These are phyloP conservation scores for Wickerhamiella domercqiae DNA, from an alignment of 805 yeast genomes.

Conservation along the genomic window DNA sequence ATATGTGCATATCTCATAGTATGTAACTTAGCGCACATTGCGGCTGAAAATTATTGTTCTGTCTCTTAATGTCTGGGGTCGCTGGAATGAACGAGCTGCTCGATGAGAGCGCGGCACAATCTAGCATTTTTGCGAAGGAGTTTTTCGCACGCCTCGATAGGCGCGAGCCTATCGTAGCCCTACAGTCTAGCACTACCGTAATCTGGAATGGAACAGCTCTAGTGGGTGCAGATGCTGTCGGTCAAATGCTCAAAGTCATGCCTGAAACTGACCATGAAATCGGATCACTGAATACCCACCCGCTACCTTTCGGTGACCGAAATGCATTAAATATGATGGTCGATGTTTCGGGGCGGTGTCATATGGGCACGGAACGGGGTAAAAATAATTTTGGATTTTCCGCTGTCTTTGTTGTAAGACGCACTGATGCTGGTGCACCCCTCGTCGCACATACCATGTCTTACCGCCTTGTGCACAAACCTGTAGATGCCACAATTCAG, in stretches of 20 bases:
- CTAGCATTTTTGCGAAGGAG: conserved; percentile 17
- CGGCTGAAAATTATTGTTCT: no score
- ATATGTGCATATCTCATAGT: no score
- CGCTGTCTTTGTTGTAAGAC: conserved; percentile 19
- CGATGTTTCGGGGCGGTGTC: conserved; percentile 23
- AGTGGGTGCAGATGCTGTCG: conserved; percentile 25
- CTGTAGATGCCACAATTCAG: conserved; percentile 19
- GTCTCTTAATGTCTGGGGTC: no score
- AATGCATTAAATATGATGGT: conserved; percentile 19
- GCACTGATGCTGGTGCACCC: conserved; percentile 12
- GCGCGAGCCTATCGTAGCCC: conserved; percentile 18
- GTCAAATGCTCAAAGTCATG: conserved; percentile 22
- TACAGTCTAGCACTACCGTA: conserved; percentile 23
- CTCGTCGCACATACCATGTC: conserved; percentile 18
- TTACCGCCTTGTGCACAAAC: conserved; percentile 25
- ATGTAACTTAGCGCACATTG: no score
- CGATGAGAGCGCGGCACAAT: conserved; percentile 15
- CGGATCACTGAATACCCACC: conserved; percentile 25
- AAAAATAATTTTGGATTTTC: conserved; percentile 23
- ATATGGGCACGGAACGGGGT: conserved; percentile 21
- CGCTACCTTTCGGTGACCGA: conserved; percentile 20
- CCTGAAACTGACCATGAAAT: conserved; percentile 26
- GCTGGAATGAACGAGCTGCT: conserved; percentile 8
- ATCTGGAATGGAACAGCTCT: conserved; percentile 31
- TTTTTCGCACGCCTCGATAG: conserved; percentile 25